Evolutionary conservation across 2,329 filamentous ascomycete genomes (phyloP).

Genomic region (Fusarium pilosicola): DNA sequence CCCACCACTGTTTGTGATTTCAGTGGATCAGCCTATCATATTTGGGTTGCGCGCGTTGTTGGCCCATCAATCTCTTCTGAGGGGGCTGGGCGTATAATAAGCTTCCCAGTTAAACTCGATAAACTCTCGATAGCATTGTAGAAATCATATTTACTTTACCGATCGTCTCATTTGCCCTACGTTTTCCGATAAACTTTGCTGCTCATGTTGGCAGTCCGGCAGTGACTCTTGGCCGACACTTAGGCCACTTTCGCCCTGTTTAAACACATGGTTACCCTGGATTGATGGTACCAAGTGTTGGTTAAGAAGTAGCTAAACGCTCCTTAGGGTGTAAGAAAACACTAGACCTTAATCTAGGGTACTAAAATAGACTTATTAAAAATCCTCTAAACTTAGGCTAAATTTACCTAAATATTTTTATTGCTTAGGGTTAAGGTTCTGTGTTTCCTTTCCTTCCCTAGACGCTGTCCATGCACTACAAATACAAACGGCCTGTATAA

Average conservation of each 20-base stretch:
- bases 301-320: background rate
- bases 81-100: no score
- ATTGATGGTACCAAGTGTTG: accelerated
- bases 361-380: no score
- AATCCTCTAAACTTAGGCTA: no score
- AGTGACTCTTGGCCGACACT: background rate
- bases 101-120: accelerated
- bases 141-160: accelerated
- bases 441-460: no score
- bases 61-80: no score
- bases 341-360: no score
- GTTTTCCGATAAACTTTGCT: background rate
- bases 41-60: background rate
- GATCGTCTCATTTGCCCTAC: background rate
- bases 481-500: accelerated
- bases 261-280: background rate
- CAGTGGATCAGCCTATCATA: background rate
- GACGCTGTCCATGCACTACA: no score
- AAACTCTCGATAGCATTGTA: accelerated
- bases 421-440: no score
- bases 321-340: no score
- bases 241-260: background rate
- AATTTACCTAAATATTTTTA: no score
- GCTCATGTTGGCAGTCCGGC: background rate
- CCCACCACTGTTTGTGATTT: background rate